A percentile compares a stretch with the other conserved stretches of the same genome.
These are phyloP conservation scores for Geranium incanum DNA, from an alignment of 441 rosid genomes.

Conservation along the genomic window DNA sequence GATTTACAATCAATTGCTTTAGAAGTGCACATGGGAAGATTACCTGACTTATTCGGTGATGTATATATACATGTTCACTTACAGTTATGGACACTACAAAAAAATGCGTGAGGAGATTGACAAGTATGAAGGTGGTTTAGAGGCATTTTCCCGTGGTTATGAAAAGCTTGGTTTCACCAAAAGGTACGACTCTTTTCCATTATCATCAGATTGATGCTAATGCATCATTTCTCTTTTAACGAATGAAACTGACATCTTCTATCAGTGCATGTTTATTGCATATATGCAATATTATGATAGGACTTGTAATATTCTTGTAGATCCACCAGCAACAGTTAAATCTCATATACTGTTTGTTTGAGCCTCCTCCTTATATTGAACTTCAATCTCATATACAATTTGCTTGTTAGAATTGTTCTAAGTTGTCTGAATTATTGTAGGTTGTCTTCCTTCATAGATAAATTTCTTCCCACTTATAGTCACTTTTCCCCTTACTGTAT, in stretches of 20 bases:
- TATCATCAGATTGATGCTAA: conserved; percentile 7
- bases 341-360: not conserved
- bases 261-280: not conserved
- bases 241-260: conserved; percentile 12
- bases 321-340: not conserved
- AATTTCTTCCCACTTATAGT: not conserved
- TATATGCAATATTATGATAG: not conserved
- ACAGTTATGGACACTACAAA: conserved; percentile 63
- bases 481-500: not conserved
- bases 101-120: conserved; percentile 68
- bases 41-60: conserved; percentile 6
- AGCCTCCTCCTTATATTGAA: not conserved
- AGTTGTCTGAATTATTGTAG: not conserved
- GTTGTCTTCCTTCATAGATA: not conserved
- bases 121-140: conserved; percentile 82
- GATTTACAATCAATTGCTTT: not conserved
- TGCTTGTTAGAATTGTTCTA: not conserved
- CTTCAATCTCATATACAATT: not conserved
- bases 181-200: conserved; percentile 46
- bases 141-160: conserved; percentile 86
- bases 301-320: not conserved
- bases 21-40: not conserved
- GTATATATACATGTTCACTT: conserved; percentile 6
- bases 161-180: conserved; percentile 79
- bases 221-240: conserved; percentile 6